Base-by-base conservation (phyloP, 768 basidiomycete genomes). In the Russula olivacea region DNA sequence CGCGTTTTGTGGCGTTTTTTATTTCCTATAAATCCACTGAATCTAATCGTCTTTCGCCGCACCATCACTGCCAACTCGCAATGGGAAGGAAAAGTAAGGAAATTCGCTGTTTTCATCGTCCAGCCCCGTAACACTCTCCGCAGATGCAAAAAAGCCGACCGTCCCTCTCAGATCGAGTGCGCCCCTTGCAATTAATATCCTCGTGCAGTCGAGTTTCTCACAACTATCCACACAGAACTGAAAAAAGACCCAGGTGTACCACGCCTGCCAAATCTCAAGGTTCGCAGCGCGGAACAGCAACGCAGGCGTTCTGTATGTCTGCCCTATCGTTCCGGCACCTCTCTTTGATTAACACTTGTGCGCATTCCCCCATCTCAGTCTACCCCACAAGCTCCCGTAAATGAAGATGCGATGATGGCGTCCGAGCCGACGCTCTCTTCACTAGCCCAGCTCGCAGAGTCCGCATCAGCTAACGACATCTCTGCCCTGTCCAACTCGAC, bases 221-320 rank as follows among this genome's bases (percentile, higher is more conserved):
- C 12, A 19, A 28, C 48, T 60, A 21, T 55, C 36, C 28, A 12
- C 19, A n/a, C 58, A 93, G 91, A 89, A 71, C 76, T 93, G 45
- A 93, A 89, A 75, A 94, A 91, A 71, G 93, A 96, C 72, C 89
- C 90, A 40, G 94, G 93, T 19, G 77, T 97, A 2, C 93, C 93
- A 7, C 85, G 88, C 69, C 81, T 96, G 2, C 87, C 90, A 17
- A 79, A 84, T 74, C 76, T 89, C 53, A 91, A 90, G 76, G 75
- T 77, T 21, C 76, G 79, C 62, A 81, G 82, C 75, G 78, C 78
- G 59, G 80, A 76, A 43, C 82, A 79, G 61, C 77, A 79, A 47
- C 79, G 77, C 58, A 74, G 74, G 23, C 77, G 74, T 25, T 69
- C 74, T 45, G 81, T 78, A 66, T 58, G 79, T 79, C 48, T 28